A percentile compares a stretch with the other conserved stretches of the same genome.
Conservation (phyloP, 768 basidiomycete species). For the Imleria badia region DNA sequence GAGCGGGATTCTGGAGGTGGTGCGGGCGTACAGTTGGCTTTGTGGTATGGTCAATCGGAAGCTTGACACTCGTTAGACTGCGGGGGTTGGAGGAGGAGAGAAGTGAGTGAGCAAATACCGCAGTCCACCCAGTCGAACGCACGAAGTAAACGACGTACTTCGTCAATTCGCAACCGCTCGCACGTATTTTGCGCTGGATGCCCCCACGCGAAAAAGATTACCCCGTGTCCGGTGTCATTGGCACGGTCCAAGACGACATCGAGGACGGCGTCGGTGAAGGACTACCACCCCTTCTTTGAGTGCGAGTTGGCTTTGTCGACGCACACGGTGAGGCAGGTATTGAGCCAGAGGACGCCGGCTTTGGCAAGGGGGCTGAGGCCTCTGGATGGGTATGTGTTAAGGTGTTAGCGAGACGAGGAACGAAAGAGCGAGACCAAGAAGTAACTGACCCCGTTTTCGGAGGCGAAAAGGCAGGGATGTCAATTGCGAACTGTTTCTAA, state of each 20-base stretch:
- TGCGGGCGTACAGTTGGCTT: constrained; percentile 6
- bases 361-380: constrained; percentile 69
- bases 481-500: constrained; percentile 68
- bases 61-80: constrained; percentile 28
- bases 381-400: constrained; percentile 35
- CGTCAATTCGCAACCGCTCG: constrained; percentile 51
- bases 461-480: constrained; percentile 59
- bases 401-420: not conserved
- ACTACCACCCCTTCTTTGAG: constrained; percentile 77
- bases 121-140: not conserved
- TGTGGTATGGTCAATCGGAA: constrained; percentile 25
- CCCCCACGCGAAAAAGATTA: constrained; percentile 85
- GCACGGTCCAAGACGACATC: constrained; percentile 45
- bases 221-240: constrained; percentile 37
- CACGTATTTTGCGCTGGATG: constrained; percentile 71
- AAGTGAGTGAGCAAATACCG: not conserved
- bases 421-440: not conserved
- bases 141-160: constrained; percentile 43
- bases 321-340: constrained; percentile 76
- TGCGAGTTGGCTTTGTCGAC: constrained; percentile 76
- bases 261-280: constrained; percentile 70
- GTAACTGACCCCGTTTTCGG: constrained; percentile 62
- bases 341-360: constrained; percentile 75
- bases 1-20: not conserved
- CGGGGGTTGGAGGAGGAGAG: not conserved